Percentiles rank a stretch among this genome's conserved stretches.
Evolutionary conservation across 352 stramenopile species (phyloP).

Genomic region (Aphanomyces stellatus): DNA sequence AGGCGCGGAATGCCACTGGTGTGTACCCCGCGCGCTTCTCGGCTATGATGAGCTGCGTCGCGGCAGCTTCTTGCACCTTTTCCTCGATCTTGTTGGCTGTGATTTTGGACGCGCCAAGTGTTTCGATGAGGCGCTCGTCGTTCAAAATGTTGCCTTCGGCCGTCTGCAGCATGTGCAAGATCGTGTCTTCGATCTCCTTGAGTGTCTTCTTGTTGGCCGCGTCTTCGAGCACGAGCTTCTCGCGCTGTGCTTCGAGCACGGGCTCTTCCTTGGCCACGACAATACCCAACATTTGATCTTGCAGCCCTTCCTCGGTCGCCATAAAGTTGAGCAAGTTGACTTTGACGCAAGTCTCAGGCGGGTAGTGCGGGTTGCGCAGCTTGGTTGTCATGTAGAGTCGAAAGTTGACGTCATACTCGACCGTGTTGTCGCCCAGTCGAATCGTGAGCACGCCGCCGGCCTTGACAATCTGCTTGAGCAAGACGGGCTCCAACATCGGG

Average conservation of each 20-base stretch:
- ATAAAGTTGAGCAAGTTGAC: constrained; percentile 97
- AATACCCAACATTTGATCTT: constrained; percentile 95
- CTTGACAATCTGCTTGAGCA: constrained; percentile 91
- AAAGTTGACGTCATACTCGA: constrained; percentile 92
- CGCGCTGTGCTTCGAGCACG: constrained; percentile 86
- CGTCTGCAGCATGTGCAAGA: constrained; percentile 88
- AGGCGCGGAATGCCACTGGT: constrained; percentile 84
- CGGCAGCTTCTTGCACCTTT: constrained; percentile 87
- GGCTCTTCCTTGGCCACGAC: constrained; percentile 91
- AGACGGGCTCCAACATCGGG: constrained; percentile 89
- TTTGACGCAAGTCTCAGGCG: constrained; percentile 93
- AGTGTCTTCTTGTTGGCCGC: constrained; percentile 91
- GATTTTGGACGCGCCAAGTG: constrained; percentile 87
- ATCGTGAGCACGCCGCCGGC: constrained; percentile 85
- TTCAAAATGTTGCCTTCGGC: constrained; percentile 94
- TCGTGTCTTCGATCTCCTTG: constrained; percentile 96
- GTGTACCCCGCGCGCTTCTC: constrained; percentile 88
- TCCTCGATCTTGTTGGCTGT: constrained; percentile 92
- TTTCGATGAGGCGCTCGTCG: constrained; percentile 93
- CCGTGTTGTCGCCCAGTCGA: constrained; percentile 87
- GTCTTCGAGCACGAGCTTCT: constrained; percentile 92
- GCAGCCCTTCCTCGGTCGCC: constrained; percentile 89
- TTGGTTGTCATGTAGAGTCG: constrained; percentile 94
- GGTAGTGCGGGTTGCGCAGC: constrained; percentile 90
- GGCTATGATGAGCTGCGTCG: constrained; percentile 90